A percentile compares a stretch with the other conserved stretches of the same genome.
phyloP scores from a whole-genome alignment of 2,329 filamentous ascomycete genomes.

The Sarocladium kiliense region DNA sequence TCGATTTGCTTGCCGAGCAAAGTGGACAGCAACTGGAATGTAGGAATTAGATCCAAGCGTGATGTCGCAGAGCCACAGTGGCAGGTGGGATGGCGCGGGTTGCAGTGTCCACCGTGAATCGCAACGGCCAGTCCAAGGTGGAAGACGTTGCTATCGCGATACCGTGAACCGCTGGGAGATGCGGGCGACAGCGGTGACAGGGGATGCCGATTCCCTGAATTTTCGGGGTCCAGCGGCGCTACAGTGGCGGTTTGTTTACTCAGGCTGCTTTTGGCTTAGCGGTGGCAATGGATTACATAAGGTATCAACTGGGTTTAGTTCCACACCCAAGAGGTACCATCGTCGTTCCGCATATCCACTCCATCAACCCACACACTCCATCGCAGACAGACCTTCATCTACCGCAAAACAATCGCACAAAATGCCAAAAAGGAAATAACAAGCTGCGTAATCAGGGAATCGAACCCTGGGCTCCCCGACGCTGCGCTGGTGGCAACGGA shows the following conservation, averaged over 20 bases:
- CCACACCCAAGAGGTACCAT: too few relatives aligned
- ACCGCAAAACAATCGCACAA: neutral
- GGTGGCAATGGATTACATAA: neutral
- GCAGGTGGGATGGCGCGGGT: neutral
- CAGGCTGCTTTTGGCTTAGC: neutral
- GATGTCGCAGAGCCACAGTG: slow-evolving; percentile 2
- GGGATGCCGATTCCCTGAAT: neutral
- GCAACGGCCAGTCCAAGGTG: neutral
- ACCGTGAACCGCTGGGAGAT: neutral
- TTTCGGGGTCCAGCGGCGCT: slow-evolving; percentile 3
- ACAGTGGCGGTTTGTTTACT: slow-evolving; percentile 7
- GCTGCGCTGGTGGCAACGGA: slow-evolving; percentile 7
- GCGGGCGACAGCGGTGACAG: neutral
- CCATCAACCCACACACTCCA: too few relatives aligned
- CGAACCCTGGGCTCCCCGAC: slow-evolving; percentile 7
- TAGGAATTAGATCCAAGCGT: neutral
- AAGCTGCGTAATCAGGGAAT: slow-evolving; percentile 6
- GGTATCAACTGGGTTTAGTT: too few relatives aligned
- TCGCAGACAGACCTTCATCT: too few relatives aligned
- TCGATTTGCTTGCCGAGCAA: neutral
- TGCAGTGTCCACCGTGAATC: slow-evolving; percentile 1
- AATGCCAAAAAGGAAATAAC: neutral
- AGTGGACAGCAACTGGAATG: slow-evolving; percentile 2
- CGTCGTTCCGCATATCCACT: too few relatives aligned
- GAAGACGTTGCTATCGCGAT: slow-evolving; percentile 1